Percentiles rank a stretch among this genome's conserved stretches.
These are phyloP conservation scores for Penicillium sp. DNA, from an alignment of 2,329 filamentous ascomycete genomes.

Conservation along the genomic window DNA sequence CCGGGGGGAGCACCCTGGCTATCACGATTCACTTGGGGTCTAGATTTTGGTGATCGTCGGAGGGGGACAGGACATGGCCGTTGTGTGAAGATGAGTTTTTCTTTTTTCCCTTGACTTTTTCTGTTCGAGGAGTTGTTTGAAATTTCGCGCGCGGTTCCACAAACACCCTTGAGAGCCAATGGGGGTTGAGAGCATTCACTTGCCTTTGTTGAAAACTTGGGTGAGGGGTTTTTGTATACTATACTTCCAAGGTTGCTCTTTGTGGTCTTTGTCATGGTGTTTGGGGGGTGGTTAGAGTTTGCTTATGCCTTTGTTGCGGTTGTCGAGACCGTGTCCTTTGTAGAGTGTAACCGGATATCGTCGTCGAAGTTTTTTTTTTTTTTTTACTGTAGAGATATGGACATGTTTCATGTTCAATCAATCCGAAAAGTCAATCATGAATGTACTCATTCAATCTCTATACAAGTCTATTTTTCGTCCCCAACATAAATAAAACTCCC, in stretches of 20 bases:
- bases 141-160: conserved; percentile 9
- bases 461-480: conserved; percentile 17
- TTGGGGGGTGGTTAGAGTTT: neutral
- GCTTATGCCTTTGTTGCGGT: neutral
- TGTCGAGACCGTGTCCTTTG: too few relatives aligned
- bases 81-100: neutral
- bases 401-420: neutral
- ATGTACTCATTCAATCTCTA: conserved; percentile 12
- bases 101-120: neutral
- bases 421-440: conserved; percentile 8
- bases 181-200: neutral
- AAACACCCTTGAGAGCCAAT: neutral
- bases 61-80: neutral
- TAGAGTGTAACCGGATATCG: neutral
- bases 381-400: neutral
- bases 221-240: neutral
- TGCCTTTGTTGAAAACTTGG: neutral
- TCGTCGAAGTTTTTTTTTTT: too few relatives aligned
- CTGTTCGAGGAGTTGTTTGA: too few relatives aligned
- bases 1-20: conserved; percentile 10
- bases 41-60: conserved; percentile 12
- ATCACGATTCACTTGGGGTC: conserved; percentile 15
- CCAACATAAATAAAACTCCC: conserved; percentile 5
- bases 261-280: neutral
- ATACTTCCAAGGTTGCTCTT: too few relatives aligned